Percentiles rank a stretch among this genome's conserved stretches.
These are phyloP conservation scores for Symbiodinium natans DNA, from an alignment of 73 alveolate genomes.

Conservation along the genomic window DNA sequence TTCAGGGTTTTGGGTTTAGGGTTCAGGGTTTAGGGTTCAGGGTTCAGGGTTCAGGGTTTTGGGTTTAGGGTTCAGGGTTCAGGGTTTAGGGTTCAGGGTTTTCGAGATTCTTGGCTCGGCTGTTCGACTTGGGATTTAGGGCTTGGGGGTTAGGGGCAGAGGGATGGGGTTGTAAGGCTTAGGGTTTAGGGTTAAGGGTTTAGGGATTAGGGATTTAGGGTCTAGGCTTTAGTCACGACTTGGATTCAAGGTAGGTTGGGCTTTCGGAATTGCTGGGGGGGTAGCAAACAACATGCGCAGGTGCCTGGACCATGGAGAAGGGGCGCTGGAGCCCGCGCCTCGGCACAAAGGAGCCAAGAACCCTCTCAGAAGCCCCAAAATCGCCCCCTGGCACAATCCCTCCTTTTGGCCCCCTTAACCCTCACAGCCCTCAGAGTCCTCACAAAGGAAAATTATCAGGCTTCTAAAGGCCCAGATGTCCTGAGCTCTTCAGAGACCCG, in stretches of 20 bases:
- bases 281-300: too few species aligned
- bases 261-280: too few species aligned
- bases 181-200: background rate
- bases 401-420: too few species aligned
- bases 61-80: background rate
- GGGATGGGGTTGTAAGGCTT: background rate
- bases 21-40: background rate
- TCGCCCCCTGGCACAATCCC: too few species aligned
- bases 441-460: too few species aligned
- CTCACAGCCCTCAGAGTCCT: too few species aligned
- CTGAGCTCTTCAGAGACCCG: too few species aligned
- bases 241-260: too few species aligned
- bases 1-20: background rate
- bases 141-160: background rate
- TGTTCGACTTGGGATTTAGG: background rate
- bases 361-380: background rate
- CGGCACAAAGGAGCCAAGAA: too few species aligned
- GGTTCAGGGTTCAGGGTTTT: background rate
- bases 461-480: too few species aligned
- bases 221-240: background rate
- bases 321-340: conserved; percentile 66
- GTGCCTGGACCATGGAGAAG: conserved; percentile 79
- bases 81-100: background rate
- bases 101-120: background rate
- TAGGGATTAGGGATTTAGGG: background rate